phyloP scores from a whole-genome alignment of 768 basidiomycete genomes.

The Crassisporium funariophilum region DNA sequence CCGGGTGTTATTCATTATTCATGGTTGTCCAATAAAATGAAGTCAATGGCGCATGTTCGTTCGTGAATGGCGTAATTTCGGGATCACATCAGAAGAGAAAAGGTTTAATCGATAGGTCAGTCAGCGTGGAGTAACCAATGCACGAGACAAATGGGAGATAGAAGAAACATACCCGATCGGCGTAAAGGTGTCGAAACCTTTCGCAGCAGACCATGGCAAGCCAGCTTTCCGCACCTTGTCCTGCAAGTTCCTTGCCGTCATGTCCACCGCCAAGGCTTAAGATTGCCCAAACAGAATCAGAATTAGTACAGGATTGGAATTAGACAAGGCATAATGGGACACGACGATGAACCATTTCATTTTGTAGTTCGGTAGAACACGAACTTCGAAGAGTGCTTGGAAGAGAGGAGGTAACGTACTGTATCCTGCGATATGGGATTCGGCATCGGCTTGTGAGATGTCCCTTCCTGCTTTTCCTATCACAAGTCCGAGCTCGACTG shows the following conservation, averaged over 20 bases:
- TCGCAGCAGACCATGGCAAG: constrained; percentile 96
- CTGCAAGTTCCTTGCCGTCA: constrained; percentile 96
- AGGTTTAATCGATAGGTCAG: not conserved
- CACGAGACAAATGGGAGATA: constrained; percentile 7
- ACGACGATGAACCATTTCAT: not conserved
- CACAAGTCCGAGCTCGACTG: constrained; percentile 97
- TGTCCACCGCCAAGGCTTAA: constrained; percentile 89
- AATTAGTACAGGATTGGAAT: constrained; percentile 1
- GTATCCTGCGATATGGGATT: constrained; percentile 87
- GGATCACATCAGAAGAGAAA: constrained; percentile 9
- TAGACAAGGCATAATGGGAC: not conserved
- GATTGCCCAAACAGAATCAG: constrained; percentile 2
- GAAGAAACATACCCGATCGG: constrained; percentile 69
- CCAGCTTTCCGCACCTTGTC: constrained; percentile 90
- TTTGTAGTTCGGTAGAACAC: not conserved
- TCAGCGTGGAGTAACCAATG: not conserved
- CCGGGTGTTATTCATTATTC: too few relatives aligned
- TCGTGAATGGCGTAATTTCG: too few relatives aligned
- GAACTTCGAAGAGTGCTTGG: not conserved
- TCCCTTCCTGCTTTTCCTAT: constrained; percentile 88
- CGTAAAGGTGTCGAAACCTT: constrained; percentile 97
- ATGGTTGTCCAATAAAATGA: too few relatives aligned
- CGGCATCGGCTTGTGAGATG: constrained; percentile 72
- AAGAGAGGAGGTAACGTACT: constrained; percentile 47
- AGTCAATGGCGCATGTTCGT: too few relatives aligned